Evolutionary conservation across 805 yeast genomes (phyloP), one percentile per base, ranked within the genome.

Genomic region (Yamadazyma sp.): DNA sequence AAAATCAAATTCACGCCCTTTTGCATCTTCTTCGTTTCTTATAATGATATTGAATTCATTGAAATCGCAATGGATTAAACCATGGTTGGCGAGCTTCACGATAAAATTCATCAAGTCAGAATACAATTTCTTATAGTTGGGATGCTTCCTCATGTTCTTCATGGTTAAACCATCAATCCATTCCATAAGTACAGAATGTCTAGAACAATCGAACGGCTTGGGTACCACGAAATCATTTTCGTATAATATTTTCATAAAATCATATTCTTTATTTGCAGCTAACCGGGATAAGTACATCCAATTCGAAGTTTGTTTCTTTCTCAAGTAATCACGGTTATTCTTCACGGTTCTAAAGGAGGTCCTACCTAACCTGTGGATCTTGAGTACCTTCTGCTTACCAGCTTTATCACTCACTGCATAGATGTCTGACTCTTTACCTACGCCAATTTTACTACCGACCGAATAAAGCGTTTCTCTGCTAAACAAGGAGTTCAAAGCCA

Each of bases 391-490:
- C 37, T 78, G 75, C 13, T 45, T 46, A 1, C 91, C 93, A 14
- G 73, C 55, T 9, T 72, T 66, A 52, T 84, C 90, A 40, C 82
- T 80, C 1, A 85, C 90, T 9, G 90, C 75, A 59, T 84, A 88
- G 53, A 93, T 90, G 65, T 93, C 99, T 3, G 97, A 89, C 62
- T 93, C 99, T 57, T 93, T 93, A 52, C 99, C 99, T 35, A 93
- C 96, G 42, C 98, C 99, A 49, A 91, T 89, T 7, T 84, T 85
- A 31, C 82, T 73, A 12, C 96, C 97, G 11, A 91, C 76, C 1
- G 91, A 82, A 52, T 81, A 81, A 7, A 93, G 56, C 0, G 87
- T 73, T 28, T 81, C 78, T 48, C 88, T 72, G 53, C 82, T 84
- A 46, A 84, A 69, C 80, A 93, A 78, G 6, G 95, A 75, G 59